Evolutionary conservation across 2,329 filamentous ascomycete genomes (phyloP).

Genomic region (Ophiostoma quercus): DNA sequence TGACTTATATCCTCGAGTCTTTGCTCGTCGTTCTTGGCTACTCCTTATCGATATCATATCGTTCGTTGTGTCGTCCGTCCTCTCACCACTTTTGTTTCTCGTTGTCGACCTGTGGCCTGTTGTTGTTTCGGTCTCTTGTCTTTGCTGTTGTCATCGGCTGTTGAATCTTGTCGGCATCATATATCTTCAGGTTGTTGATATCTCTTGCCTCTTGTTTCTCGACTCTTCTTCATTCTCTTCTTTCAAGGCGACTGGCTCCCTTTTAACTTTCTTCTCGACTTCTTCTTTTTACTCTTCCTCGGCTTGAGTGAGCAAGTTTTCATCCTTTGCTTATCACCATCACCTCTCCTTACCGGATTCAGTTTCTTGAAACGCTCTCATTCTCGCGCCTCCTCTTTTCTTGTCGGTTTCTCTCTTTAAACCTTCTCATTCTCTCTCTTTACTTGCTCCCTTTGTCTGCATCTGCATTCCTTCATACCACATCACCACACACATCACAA

Average conservation of each 20-base stretch:
- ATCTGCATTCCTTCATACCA: background rate
- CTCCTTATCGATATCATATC: background rate
- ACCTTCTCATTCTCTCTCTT: conserved; percentile 14
- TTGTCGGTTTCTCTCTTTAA: background rate
- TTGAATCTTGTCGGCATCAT: conserved; percentile 7
- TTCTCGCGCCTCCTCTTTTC: conserved; percentile 6
- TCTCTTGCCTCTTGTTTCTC: background rate
- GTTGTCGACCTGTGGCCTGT: conserved; percentile 18
- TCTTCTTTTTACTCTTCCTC: background rate
- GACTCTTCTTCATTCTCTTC: background rate
- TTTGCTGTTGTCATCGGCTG: conserved; percentile 7
- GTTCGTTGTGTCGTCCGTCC: background rate
- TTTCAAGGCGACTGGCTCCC: conserved; percentile 9
- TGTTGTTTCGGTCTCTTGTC: conserved; percentile 6
- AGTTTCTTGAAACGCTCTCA: conserved; percentile 13
- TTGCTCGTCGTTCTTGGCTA: background rate
- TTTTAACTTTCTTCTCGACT: conserved; percentile 16
- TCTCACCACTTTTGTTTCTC: background rate
- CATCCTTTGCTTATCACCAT: conserved; percentile 5
- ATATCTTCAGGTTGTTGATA: conserved; percentile 15
- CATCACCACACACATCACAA: conserved; percentile 27
- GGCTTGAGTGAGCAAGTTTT: conserved; percentile 14
- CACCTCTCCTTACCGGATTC: conserved; percentile 3
- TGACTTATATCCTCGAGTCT: background rate
- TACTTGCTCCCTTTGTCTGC: background rate